phyloP scores from a whole-genome alignment of 2,329 filamentous ascomycete genomes.

The Pestalotiopsis sp. region DNA sequence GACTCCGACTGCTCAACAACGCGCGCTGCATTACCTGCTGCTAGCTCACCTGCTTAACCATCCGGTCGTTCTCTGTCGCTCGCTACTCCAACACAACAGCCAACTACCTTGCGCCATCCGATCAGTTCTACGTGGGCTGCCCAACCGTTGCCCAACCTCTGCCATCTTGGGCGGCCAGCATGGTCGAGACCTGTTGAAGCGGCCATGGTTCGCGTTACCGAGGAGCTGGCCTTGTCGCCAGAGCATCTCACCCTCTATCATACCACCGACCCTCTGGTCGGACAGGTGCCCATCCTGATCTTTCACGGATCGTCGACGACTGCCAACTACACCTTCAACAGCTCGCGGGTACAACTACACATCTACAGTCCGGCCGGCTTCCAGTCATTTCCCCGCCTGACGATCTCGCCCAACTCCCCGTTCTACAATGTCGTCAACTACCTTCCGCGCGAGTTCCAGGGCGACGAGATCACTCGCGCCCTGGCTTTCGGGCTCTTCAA shows the following conservation, averaged over 20 bases:
- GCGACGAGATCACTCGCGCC: slow-evolving; percentile 88
- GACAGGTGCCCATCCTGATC: slow-evolving; percentile 79
- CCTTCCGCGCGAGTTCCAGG: slow-evolving; percentile 90
- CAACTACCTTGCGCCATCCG: slow-evolving; percentile 16
- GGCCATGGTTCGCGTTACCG: slow-evolving; percentile 82
- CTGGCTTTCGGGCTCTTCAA: slow-evolving; percentile 92
- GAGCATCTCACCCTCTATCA: slow-evolving; percentile 88
- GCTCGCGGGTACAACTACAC: slow-evolving; percentile 92
- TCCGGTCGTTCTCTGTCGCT: slow-evolving; percentile 14
- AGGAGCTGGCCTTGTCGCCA: slow-evolving; percentile 77
- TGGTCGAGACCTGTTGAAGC: slow-evolving; percentile 43
- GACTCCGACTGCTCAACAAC: not conserved
- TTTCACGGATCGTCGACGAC: slow-evolving; percentile 93
- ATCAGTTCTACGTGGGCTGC: slow-evolving; percentile 20
- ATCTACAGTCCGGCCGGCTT: slow-evolving; percentile 88
- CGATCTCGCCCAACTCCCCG: slow-evolving; percentile 88
- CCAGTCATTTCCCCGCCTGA: slow-evolving; percentile 86
- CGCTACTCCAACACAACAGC: slow-evolving; percentile 6
- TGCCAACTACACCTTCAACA: slow-evolving; percentile 82
- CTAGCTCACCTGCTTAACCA: not conserved
- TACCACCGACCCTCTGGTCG: slow-evolving; percentile 80
- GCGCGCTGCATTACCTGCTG: not conserved
- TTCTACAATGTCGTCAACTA: slow-evolving; percentile 90
- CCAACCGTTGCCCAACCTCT: slow-evolving; percentile 13
- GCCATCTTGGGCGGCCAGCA: slow-evolving; percentile 29